These are phyloP conservation scores for Candolleomyces eurysporus DNA, from an alignment of 768 basidiomycete species.

Conservation along the genomic window DNA sequence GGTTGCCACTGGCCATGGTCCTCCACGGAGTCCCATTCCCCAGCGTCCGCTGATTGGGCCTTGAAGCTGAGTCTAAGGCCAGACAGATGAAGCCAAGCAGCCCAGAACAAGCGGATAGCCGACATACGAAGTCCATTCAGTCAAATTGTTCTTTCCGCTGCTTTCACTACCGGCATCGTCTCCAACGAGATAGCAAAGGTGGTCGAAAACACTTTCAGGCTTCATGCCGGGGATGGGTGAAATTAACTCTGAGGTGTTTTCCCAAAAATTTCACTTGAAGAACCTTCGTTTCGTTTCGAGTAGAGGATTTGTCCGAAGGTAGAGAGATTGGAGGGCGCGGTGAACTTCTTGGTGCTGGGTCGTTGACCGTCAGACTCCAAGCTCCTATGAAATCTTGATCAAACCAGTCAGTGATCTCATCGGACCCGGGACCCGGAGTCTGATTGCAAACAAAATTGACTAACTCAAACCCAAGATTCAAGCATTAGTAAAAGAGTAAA, in stretches of 20 bases:
- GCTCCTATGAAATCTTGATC: too few species aligned
- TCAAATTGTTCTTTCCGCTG: neutral
- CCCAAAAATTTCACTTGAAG: too few species aligned
- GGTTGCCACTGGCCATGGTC: neutral
- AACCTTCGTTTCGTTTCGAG: too few species aligned
- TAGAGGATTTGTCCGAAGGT: too few species aligned
- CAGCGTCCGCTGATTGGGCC: neutral
- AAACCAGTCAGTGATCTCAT: too few species aligned
- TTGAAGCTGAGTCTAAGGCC: neutral
- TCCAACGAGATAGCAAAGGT: neutral
- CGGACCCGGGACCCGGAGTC: too few species aligned
- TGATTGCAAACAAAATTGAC: neutral
- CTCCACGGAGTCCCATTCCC: neutral
- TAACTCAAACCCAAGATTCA: neutral
- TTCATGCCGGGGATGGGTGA: neutral
- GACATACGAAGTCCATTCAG: slow-evolving; percentile 1
- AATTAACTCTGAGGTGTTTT: too few species aligned
- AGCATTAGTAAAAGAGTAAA: neutral
- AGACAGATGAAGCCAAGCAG: neutral
- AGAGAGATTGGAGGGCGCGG: too few species aligned
- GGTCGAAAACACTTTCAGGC: neutral
- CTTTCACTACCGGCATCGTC: neutral
- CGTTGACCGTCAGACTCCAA: too few species aligned
- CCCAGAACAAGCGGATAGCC: neutral
- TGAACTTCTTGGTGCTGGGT: too few species aligned